phyloP scores from a whole-genome alignment of 306 rosid species.

The Fragaria nilgerrensis region DNA sequence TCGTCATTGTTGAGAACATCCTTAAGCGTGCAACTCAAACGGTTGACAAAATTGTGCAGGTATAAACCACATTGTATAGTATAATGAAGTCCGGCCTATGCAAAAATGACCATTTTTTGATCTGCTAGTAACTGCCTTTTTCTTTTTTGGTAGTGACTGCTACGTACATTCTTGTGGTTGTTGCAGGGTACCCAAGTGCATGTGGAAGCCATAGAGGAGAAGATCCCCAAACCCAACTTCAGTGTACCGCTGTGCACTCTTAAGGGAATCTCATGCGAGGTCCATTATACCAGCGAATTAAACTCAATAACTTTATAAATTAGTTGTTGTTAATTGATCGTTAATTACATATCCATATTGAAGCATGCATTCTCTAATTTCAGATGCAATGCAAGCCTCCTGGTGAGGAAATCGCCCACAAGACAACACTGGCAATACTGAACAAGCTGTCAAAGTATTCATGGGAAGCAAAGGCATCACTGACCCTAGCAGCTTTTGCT shows the following conservation, averaged over 20 bases:
- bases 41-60: conserved; percentile 54
- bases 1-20: conserved; percentile 41
- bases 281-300: background rate
- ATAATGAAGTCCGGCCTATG: no score
- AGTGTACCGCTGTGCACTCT: conserved; percentile 45
- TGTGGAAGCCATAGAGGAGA: conserved; percentile 41
- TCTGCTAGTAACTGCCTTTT: no score
- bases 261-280: conserved; percentile 42
- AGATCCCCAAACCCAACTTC: conserved; percentile 29
- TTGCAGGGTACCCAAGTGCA: conserved; percentile 39
- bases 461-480: conserved; percentile 69
- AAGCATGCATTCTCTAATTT: background rate
- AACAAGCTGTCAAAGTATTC: conserved; percentile 40
- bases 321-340: background rate
- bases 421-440: conserved; percentile 47
- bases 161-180: background rate
- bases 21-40: conserved; percentile 43
- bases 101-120: background rate
- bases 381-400: conserved; percentile 62
- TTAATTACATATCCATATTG: background rate
- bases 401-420: conserved; percentile 53
- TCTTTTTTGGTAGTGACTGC: background rate
- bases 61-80: no score
- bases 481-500: conserved; percentile 70
- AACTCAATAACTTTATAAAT: background rate